A percentile compares a stretch with the other conserved stretches of the same genome.
These are phyloP conservation scores for Suillus discolor DNA, from an alignment of 768 basidiomycete genomes.

Conservation along the genomic window DNA sequence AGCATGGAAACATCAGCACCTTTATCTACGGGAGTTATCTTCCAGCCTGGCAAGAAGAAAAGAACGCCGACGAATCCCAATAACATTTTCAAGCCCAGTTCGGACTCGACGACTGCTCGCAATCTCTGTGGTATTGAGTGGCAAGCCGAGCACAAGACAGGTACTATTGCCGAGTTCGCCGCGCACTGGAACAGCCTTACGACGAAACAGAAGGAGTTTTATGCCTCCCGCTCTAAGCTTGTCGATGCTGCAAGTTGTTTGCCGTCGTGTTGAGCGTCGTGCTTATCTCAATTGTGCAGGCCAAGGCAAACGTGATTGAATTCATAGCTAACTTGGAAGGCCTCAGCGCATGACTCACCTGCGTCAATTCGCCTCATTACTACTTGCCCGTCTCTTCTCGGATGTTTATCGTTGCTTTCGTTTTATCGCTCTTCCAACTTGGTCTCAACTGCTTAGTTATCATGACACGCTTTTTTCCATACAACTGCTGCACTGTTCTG, in stretches of 20 bases:
- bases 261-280: neutral
- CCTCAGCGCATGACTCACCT: neutral
- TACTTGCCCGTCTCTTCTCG: neutral
- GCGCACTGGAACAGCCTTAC: neutral
- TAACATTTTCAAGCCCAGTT: neutral
- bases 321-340: neutral
- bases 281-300: neutral
- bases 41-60: neutral
- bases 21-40: neutral
- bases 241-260: neutral
- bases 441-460: neutral
- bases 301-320: neutral
- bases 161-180: neutral
- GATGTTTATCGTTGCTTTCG: neutral
- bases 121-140: slow-evolving; percentile 4
- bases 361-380: too few relatives aligned
- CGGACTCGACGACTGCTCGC: neutral
- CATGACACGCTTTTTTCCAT: neutral
- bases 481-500: neutral
- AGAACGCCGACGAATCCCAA: neutral
- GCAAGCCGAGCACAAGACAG: slow-evolving; percentile 2
- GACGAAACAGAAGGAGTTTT: neutral
- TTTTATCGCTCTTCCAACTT: neutral
- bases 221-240: slow-evolving; percentile 1
- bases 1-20: neutral